These are phyloP conservation scores for Chytridium lagenaria DNA, from an alignment of 371 early-diverging fungal species.

Conservation along the genomic window DNA sequence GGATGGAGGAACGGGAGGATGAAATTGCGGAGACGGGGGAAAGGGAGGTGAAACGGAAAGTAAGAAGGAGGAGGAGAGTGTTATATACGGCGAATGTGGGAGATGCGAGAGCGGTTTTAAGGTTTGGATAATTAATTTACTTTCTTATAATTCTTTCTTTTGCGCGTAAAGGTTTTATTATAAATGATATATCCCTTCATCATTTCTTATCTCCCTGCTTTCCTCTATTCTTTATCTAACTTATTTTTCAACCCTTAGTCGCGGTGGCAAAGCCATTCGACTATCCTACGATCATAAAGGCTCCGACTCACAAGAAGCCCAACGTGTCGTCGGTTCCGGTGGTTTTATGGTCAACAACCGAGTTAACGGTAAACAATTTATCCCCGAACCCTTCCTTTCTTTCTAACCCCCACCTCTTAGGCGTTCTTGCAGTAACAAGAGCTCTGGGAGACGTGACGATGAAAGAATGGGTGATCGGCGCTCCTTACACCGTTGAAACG, in stretches of 20 bases:
- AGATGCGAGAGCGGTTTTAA: conserved; percentile 73
- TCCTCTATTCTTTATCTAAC: background rate
- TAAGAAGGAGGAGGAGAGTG: conserved; percentile 58
- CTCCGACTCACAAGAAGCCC: conserved; percentile 83
- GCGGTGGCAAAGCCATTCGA: conserved; percentile 82
- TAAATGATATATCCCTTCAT: too few relatives aligned
- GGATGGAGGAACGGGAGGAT: conserved; percentile 56
- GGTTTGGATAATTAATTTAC: conserved; percentile 18
- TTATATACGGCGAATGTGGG: conserved; percentile 96
- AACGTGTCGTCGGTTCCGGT: conserved; percentile 88
- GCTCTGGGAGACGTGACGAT: conserved; percentile 94
- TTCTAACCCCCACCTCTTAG: conserved; percentile 45
- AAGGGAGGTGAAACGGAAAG: background rate
- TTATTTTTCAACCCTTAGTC: conserved; percentile 55
- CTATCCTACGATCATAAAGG: conserved; percentile 98
- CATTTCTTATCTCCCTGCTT: conserved; percentile 6
- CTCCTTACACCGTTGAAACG: conserved; percentile 93
- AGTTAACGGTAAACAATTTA: conserved; percentile 82
- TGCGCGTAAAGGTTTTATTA: conserved; percentile 10
- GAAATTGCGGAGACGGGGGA: background rate
- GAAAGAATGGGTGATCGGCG: conserved; percentile 95
- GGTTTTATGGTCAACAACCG: conserved; percentile 97
- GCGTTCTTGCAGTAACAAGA: conserved; percentile 95
- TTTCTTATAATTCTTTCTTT: background rate
- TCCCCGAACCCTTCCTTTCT: conserved; percentile 2